Conservation (phyloP, 2,329 filamentous ascomycete genomes). For the Lecanicillium sp. region DNA sequence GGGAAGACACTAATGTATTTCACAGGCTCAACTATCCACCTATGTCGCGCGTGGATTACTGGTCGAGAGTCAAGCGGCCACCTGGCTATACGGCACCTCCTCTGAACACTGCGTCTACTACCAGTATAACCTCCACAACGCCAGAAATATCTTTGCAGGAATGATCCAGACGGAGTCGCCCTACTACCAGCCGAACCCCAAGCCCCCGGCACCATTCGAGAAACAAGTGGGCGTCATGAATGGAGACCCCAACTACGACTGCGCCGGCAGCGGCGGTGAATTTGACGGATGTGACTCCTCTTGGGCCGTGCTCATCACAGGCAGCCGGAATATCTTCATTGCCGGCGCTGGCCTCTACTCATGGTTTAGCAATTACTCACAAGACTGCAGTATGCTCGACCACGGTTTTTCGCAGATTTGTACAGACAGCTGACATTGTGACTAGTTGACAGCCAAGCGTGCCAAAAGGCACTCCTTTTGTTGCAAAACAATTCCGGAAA, state of each 20-base stretch:
- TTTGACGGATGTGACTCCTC: constrained; percentile 19
- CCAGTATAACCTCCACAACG: constrained; percentile 44
- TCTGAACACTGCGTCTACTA: constrained; percentile 46
- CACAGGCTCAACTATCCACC: constrained; percentile 22
- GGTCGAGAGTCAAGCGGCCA: constrained; percentile 30
- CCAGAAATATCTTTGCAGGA: constrained; percentile 47
- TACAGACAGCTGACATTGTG: too few relatives aligned
- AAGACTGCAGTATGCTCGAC: too few relatives aligned
- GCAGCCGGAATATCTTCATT: constrained; percentile 18
- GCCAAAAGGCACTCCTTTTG: constrained; percentile 21
- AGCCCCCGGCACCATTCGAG: constrained; percentile 18
- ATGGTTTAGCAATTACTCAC: too few relatives aligned
- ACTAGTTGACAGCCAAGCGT: constrained; percentile 20
- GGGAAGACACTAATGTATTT: too few relatives aligned
- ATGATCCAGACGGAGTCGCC: constrained; percentile 65
- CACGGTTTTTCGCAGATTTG: too few relatives aligned
- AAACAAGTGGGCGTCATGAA: constrained; percentile 6
- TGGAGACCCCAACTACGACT: constrained; percentile 13
- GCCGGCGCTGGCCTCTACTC: constrained; percentile 22
- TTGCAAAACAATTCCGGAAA: constrained; percentile 20
- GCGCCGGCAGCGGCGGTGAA: constrained; percentile 1
- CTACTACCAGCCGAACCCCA: constrained; percentile 44
- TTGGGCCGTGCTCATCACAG: constrained; percentile 20
- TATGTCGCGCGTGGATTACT: constrained; percentile 20
- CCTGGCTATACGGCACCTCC: constrained; percentile 37